Conservation (phyloP, 2,329 filamentous ascomycete genomes). For the Sclerotinia borealis region DNA sequence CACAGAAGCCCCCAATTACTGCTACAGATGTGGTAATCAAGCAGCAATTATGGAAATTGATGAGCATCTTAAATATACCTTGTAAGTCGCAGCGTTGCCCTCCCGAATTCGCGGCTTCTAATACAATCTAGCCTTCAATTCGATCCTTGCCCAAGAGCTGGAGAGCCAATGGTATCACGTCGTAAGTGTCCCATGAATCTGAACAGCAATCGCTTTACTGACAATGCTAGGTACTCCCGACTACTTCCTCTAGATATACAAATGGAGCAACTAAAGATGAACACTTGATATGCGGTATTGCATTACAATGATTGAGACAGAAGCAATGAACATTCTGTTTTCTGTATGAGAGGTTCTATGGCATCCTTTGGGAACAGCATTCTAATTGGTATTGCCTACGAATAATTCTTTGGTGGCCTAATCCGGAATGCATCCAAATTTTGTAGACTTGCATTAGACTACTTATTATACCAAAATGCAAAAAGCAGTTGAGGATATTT, state of each 20-base stretch:
- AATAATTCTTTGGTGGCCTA: conserved; percentile 10
- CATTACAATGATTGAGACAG: conserved; percentile 14
- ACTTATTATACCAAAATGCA: conserved; percentile 26
- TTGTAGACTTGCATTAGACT: conserved; percentile 32
- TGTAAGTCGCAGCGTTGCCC: conserved; percentile 58
- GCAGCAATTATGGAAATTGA: conserved; percentile 99
- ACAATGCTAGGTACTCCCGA: conserved; percentile 67
- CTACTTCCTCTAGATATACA: conserved; percentile 79
- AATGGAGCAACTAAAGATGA: conserved; percentile 7
- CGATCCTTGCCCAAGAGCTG: conserved; percentile 93
- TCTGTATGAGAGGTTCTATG: conserved; percentile 19
- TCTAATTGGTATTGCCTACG: conserved; percentile 11
- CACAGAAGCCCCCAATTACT: conserved; percentile 75
- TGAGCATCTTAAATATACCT: conserved; percentile 98
- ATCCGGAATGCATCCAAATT: conserved; percentile 16
- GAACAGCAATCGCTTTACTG: conserved; percentile 3
- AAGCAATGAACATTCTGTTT: conserved; percentile 24
- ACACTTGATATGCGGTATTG: conserved; percentile 12
- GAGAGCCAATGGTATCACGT: conserved; percentile 98
- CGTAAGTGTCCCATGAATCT: conserved; percentile 43
- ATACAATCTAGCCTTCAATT: conserved; percentile 79
- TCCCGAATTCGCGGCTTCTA: conserved; percentile 22
- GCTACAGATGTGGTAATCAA: conserved; percentile 98
- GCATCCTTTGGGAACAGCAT: conserved; percentile 16
- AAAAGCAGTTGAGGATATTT: conserved; percentile 16